These are phyloP conservation scores for Cantharellus anzutake DNA, from an alignment of 768 basidiomycete species.

Conservation along the genomic window DNA sequence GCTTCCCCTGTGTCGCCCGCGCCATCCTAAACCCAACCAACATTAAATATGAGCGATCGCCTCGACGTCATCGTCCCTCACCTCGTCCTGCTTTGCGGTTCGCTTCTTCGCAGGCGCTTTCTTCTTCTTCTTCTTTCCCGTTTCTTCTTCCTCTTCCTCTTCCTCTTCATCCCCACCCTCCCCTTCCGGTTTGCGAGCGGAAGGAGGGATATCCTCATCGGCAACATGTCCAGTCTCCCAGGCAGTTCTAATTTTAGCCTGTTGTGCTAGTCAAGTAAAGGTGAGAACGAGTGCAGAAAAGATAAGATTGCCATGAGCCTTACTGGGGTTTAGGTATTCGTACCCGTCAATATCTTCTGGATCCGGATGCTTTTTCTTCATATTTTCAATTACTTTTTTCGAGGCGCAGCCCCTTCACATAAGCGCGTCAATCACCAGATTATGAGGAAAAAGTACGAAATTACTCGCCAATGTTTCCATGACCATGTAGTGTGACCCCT, in stretches of 20 bases:
- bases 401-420: slow-evolving; percentile 33
- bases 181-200: slow-evolving; percentile 38
- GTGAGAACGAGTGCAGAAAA: background rate
- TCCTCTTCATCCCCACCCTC: slow-evolving; percentile 15
- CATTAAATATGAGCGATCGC: background rate
- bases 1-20: slow-evolving; percentile 13
- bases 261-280: slow-evolving; percentile 29
- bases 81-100: background rate
- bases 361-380: slow-evolving; percentile 24
- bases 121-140: slow-evolving; percentile 28
- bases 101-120: slow-evolving; percentile 15
- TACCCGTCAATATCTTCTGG: slow-evolving; percentile 1
- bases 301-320: background rate
- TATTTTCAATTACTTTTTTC: slow-evolving; percentile 42
- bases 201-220: slow-evolving; percentile 64
- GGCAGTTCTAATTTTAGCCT: slow-evolving; percentile 50
- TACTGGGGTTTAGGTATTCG: slow-evolving; percentile 9
- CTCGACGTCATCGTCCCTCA: background rate
- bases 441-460: background rate
- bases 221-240: slow-evolving; percentile 64
- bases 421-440: background rate
- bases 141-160: slow-evolving; percentile 19
- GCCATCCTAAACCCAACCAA: slow-evolving; percentile 19
- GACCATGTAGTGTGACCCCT: slow-evolving; percentile 51
- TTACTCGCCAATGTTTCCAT: background rate